A percentile compares a stretch with the other conserved stretches of the same genome.
Evolutionary conservation across 495 filamentous ascomycete genomes (phyloP).

Genomic region (Aspergillus conjunctus): DNA sequence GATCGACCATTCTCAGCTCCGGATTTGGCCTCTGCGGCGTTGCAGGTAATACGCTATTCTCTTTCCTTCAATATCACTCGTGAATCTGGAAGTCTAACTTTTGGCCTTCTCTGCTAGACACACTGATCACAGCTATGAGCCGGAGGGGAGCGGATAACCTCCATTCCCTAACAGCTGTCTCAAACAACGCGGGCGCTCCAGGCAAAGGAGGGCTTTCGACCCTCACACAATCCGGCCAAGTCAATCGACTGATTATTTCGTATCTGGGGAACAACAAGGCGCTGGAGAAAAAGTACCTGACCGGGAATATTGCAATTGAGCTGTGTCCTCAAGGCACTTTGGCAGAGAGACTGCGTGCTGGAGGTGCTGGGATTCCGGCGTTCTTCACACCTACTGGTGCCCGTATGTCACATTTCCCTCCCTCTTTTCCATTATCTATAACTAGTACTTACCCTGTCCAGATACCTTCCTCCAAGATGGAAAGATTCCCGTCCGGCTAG

Average conservation of each 20-base stretch:
- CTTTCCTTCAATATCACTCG: neutral
- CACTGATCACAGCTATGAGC: conserved; percentile 76
- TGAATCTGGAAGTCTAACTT: neutral
- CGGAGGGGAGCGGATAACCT: conserved; percentile 66
- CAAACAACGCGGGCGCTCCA: conserved; percentile 87
- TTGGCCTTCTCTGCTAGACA: conserved; percentile 49
- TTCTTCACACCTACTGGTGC: conserved; percentile 89
- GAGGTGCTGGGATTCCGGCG: conserved; percentile 84
- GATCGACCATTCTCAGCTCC: conserved; percentile 74
- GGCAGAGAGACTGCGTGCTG: conserved; percentile 80
- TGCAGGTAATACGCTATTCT: conserved; percentile 45
- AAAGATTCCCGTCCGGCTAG: conserved; percentile 76
- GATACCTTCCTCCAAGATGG: conserved; percentile 80
- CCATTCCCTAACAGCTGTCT: conserved; percentile 78
- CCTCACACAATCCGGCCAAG: conserved; percentile 74
- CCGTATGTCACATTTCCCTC: conserved; percentile 40
- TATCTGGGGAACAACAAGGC: conserved; percentile 91
- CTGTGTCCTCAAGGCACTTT: conserved; percentile 88
- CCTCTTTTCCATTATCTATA: too few species aligned
- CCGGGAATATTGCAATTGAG: conserved; percentile 80
- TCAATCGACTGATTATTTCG: conserved; percentile 80
- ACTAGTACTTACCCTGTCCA: conserved; percentile 11
- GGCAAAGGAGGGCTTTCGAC: conserved; percentile 74
- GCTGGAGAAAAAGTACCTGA: conserved; percentile 82
- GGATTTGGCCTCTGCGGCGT: conserved; percentile 90